phyloP scores from a whole-genome alignment of 768 basidiomycete genomes.

The Boletus rufocinnamomeus region DNA sequence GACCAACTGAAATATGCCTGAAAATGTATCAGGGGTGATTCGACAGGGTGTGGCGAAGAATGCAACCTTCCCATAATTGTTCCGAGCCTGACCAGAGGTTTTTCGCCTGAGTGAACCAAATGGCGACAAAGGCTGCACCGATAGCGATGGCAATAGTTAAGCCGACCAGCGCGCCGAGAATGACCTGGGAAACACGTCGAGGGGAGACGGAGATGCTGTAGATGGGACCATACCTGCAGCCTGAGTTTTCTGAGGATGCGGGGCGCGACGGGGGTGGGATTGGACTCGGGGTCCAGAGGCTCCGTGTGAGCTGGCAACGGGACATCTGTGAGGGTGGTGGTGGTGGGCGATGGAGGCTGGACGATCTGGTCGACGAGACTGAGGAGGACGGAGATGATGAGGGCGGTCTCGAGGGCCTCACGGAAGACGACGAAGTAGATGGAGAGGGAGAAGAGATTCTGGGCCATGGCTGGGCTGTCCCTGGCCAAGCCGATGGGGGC shows the following conservation, averaged over 20 bases:
- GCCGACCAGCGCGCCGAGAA: constrained; percentile 72
- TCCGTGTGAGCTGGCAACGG: neutral
- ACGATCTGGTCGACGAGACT: constrained; percentile 89
- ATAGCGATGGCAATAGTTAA: constrained; percentile 79
- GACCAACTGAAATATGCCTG: constrained; percentile 70
- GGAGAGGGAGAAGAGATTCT: constrained; percentile 79
- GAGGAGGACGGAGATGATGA: constrained; percentile 91
- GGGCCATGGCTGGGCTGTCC: constrained; percentile 1
- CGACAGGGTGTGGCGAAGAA: neutral
- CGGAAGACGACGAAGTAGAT: constrained; percentile 98
- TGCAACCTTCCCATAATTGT: constrained; percentile 85
- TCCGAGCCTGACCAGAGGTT: constrained; percentile 86
- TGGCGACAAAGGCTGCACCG: constrained; percentile 89
- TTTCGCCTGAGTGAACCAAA: constrained; percentile 91
- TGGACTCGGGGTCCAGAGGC: constrained; percentile 14
- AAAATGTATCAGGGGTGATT: neutral
- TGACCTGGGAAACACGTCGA: constrained; percentile 51
- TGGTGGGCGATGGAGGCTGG: constrained; percentile 12
- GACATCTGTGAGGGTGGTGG: neutral
- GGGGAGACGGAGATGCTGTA: neutral
- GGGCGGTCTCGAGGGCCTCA: constrained; percentile 89
- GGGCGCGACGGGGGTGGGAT: constrained; percentile 35
- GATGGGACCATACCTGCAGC: constrained; percentile 49
- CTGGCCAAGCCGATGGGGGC: neutral
- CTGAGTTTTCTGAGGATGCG: constrained; percentile 67